phyloP scores from a whole-genome alignment of 2,329 filamentous ascomycete genomes.

The Aaosphaeria pasadenensis region DNA sequence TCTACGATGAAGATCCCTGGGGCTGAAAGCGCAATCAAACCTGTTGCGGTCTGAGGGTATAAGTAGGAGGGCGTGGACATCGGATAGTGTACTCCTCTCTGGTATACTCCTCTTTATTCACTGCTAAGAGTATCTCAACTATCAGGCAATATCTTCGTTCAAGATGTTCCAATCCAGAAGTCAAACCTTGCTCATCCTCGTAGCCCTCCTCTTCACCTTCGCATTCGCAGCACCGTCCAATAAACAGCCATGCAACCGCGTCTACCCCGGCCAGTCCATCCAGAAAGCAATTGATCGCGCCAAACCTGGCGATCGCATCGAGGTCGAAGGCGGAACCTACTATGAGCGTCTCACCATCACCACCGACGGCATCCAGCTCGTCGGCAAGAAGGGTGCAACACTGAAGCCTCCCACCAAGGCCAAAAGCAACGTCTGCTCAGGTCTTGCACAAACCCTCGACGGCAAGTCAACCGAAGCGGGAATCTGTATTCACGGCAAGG shows the following conservation, averaged over 20 bases:
- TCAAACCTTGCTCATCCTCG: neutral
- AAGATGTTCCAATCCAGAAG: no score
- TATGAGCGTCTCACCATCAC: conserved; percentile 35
- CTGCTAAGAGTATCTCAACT: no score
- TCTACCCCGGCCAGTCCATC: conserved; percentile 15
- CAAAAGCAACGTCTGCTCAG: conserved; percentile 28
- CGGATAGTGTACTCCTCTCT: no score
- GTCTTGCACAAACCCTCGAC: conserved; percentile 14
- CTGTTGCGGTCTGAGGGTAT: no score
- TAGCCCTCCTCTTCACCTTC: neutral
- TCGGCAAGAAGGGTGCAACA: conserved; percentile 23
- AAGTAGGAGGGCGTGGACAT: no score
- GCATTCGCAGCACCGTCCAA: neutral
- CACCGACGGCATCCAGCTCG: conserved; percentile 32
- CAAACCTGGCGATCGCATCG: conserved; percentile 25
- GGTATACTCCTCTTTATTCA: no score
- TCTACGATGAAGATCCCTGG: no score
- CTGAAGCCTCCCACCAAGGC: conserved; percentile 18
- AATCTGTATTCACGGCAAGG: conserved; percentile 35
- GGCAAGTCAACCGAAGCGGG: conserved; percentile 23
- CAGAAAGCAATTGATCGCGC: conserved; percentile 30
- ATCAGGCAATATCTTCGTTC: no score
- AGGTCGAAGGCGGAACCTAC: conserved; percentile 33
- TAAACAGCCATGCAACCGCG: neutral
- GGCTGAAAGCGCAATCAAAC: no score